Evolutionary conservation across 192 early-diverging fungal species (phyloP).

Genomic region (Neocallimastix lanati): DNA sequence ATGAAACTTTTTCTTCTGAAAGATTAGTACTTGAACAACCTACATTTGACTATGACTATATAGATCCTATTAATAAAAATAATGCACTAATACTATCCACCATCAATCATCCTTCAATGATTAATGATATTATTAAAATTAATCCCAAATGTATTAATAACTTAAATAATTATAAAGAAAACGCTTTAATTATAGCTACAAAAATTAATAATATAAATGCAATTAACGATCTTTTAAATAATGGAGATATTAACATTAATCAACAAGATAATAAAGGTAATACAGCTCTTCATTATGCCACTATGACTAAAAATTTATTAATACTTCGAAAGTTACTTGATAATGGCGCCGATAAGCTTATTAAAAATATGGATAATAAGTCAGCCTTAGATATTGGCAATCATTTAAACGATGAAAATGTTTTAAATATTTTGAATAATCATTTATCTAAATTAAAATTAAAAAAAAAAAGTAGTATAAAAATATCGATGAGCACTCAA

Average conservation of each 20-base stretch:
- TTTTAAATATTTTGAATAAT: not conserved
- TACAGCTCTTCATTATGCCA: not conserved
- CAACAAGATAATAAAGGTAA: not conserved
- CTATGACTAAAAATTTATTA: not conserved
- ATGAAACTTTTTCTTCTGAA: not conserved
- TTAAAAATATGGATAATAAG: not conserved
- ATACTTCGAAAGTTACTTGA: not conserved
- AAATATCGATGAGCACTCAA: too few relatives aligned
- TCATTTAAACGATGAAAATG: not conserved
- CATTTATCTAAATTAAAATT: too few relatives aligned
- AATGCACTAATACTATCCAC: not conserved
- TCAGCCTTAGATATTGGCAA: not conserved
- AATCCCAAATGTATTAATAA: not conserved
- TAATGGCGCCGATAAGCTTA: not conserved
- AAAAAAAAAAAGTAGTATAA: too few relatives aligned
- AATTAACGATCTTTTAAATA: not conserved
- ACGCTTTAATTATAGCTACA: not conserved
- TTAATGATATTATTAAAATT: not conserved
- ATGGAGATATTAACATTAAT: not conserved
- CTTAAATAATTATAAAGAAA: not conserved
- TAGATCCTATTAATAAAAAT: not conserved
- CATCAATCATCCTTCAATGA: not conserved
- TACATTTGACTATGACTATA: not conserved
- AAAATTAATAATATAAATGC: not conserved
- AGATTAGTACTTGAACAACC: not conserved